A percentile compares a stretch with the other conserved stretches of the same genome.
phyloP scores from a whole-genome alignment of 2,329 filamentous ascomycete genomes.

The Ilyonectria robusta region DNA sequence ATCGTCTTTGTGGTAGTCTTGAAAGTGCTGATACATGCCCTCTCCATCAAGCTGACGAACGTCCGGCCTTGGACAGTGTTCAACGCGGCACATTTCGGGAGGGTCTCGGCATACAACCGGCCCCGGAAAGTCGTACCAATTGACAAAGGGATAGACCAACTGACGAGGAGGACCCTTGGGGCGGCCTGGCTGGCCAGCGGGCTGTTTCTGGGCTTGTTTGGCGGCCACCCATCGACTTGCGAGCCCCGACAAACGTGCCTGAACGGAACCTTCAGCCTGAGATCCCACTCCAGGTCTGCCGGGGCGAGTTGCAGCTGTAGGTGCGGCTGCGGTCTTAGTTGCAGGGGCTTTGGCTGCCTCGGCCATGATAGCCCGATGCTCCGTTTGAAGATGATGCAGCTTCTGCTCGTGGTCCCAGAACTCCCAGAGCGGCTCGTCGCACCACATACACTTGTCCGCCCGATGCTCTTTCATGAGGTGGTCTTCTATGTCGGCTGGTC shows the following conservation, averaged over 20 bases:
- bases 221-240: no score
- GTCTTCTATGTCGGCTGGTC: slow-evolving; percentile 49
- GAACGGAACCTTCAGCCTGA: no score
- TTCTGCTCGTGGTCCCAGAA: slow-evolving; percentile 48
- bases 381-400: slow-evolving; percentile 47
- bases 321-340: no score
- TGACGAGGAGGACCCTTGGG: slow-evolving; percentile 25
- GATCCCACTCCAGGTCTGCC: no score
- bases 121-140: slow-evolving; percentile 37
- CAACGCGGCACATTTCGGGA: slow-evolving; percentile 19
- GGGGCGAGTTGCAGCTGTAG: no score
- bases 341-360: slow-evolving; percentile 22
- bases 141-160: slow-evolving; percentile 21
- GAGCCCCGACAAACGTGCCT: no score
- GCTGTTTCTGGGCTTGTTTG: not conserved
- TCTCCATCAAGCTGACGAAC: slow-evolving; percentile 22
- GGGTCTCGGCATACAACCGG: slow-evolving; percentile 18
- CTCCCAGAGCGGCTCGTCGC: slow-evolving; percentile 49
- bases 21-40: slow-evolving; percentile 34
- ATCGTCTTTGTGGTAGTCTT: slow-evolving; percentile 8
- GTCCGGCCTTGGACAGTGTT: slow-evolving; percentile 5
- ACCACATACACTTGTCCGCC: slow-evolving; percentile 54
- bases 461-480: slow-evolving; percentile 56
- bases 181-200: not conserved
- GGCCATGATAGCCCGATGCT: slow-evolving; percentile 47